These are phyloP conservation scores for Telopea speciosissima DNA, from an alignment of 177 flowering plant genomes.

Conservation along the genomic window DNA sequence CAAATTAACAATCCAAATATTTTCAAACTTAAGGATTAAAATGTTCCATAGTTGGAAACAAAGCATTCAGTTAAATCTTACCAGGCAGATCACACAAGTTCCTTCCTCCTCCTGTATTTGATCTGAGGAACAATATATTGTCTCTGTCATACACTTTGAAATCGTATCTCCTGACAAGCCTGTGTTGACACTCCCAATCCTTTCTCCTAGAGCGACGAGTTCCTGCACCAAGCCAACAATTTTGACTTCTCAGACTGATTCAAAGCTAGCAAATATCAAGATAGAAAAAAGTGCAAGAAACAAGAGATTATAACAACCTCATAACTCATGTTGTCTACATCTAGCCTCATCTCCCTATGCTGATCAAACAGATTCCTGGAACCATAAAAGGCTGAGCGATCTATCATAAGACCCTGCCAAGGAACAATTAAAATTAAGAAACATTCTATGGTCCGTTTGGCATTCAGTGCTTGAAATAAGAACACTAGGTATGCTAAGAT, in stretches of 20 bases:
- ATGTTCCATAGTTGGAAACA: background rate
- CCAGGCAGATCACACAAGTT: conserved; percentile 69
- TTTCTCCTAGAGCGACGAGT: conserved; percentile 71
- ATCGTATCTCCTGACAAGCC: conserved; percentile 53
- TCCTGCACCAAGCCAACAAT: conserved; percentile 37
- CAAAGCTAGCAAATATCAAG: background rate
- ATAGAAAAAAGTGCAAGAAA: background rate
- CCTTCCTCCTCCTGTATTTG: conserved; percentile 43
- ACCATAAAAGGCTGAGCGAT: conserved; percentile 39
- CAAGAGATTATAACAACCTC: conserved; percentile 35
- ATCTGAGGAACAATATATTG: conserved; percentile 30
- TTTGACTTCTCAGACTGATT: background rate
- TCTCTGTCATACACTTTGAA: conserved; percentile 42
- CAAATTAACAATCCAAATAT: background rate
- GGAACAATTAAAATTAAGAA: background rate
- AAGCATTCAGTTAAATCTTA: conserved; percentile 12
- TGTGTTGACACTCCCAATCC: conserved; percentile 70
- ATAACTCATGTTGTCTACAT: conserved; percentile 68
- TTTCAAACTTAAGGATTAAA: background rate
- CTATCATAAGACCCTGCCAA: conserved; percentile 45
- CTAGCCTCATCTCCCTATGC: conserved; percentile 69
- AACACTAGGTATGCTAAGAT: background rate
- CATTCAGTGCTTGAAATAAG: background rate
- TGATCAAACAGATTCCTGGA: conserved; percentile 45
- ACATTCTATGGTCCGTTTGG: background rate